Evolutionary conservation across 108 stramenopile genomes (phyloP), one percentile per base, ranked within the genome.

Genomic region (Cyclotella cryptica): DNA sequence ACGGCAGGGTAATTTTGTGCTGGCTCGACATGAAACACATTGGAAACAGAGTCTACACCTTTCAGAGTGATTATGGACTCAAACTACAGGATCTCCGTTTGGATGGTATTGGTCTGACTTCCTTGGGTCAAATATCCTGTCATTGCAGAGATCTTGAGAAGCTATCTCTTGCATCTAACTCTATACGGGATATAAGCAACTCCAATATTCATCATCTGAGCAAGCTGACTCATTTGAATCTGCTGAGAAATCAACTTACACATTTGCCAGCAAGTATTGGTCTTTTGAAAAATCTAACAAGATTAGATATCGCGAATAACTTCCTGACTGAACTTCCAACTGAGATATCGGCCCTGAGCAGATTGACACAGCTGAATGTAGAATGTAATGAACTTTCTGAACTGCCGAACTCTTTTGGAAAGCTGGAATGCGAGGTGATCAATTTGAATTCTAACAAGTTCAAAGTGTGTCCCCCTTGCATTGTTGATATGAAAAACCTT

Each of bases 141-240:
- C 60, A 54, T 26, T 82, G 80, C 35, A 10, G 27, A 10, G 35
- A 64, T 30, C 62, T 82, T 11, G 57, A 52, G 24, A 75, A 66
- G 15, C 75, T 82, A 45, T 82, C 81, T 22, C 22, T 82, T 21
- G 75, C 81, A 9, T 82, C 81, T 10, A 82, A 82, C 46, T 22
- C 22, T 30, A 77, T 82, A 28, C 26, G 44, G 11, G 62, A 81
- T 22, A 77, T 81, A 19, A 46, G n/a, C n/a, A n/a, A n/a, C n/a
- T n/a, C 47, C 22, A 62, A 65, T 14, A 80, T 80, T 30, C 72
- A 80, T 26, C 19, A 35, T 19, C 61, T 81, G 13, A 21, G 24
- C 13, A 81, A 62, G 21, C 69, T 81, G 0, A 26, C 0, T 0
- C 46, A 63, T 21, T 40, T 82, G 47, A 82, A 82, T 72, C 69